These are phyloP conservation scores for Solanum phureja DNA, from an alignment of 257 asterid species.

Conservation along the genomic window DNA sequence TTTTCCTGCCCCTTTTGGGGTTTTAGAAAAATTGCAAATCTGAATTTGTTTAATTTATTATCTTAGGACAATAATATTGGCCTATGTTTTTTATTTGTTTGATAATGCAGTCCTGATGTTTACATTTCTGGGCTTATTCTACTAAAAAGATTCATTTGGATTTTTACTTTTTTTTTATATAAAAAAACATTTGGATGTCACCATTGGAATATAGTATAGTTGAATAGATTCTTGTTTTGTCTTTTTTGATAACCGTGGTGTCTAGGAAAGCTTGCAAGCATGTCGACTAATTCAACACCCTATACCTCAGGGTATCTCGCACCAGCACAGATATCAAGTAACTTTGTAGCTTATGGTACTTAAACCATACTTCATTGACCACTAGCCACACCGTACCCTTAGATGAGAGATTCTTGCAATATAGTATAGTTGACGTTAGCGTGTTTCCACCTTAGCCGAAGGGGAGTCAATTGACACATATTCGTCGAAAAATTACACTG, in stretches of 20 bases:
- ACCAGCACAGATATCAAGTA: neutral
- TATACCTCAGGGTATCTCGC: neutral
- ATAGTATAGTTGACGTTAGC: neutral
- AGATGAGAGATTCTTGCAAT: neutral
- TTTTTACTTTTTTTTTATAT: neutral
- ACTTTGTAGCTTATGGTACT: neutral
- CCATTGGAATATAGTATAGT: neutral
- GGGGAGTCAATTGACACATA: neutral
- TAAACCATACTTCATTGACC: neutral
- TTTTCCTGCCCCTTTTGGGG: no score
- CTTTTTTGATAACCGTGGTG: neutral
- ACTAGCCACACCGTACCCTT: neutral
- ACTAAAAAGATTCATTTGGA: neutral
- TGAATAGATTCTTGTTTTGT: neutral
- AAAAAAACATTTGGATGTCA: neutral
- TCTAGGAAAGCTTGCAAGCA: neutral
- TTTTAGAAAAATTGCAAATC: no score
- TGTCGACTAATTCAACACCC: neutral
- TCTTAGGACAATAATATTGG: neutral
- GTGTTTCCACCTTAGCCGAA: neutral
- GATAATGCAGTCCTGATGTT: slow-evolving; percentile 1
- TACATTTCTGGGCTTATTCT: neutral
- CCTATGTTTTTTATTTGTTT: neutral
- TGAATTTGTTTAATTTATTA: no score
- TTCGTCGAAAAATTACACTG: neutral